These are phyloP conservation scores for Fusarium virguliforme DNA, from an alignment of 2,329 filamentous ascomycete genomes.

Conservation along the genomic window DNA sequence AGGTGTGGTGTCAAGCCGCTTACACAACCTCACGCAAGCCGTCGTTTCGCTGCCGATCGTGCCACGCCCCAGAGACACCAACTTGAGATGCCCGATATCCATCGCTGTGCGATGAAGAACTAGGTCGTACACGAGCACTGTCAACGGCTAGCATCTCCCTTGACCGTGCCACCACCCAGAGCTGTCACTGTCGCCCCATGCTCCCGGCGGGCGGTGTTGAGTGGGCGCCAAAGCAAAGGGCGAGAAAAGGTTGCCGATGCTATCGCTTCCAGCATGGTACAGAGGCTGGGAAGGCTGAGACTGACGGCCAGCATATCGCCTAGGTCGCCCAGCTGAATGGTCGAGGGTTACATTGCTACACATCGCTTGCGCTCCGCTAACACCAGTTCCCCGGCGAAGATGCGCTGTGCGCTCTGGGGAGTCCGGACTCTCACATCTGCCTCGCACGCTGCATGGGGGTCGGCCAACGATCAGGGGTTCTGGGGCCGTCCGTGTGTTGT, in stretches of 20 bases:
- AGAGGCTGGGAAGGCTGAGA: constrained; percentile 25
- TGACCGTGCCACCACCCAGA: constrained; percentile 32
- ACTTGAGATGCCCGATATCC: constrained; percentile 37
- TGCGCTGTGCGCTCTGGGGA: constrained; percentile 18
- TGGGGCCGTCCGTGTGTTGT: constrained; percentile 22
- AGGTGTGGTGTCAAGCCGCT: constrained; percentile 42
- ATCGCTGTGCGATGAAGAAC: constrained; percentile 16
- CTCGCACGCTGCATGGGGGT: constrained; percentile 22
- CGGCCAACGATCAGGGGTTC: constrained; percentile 25
- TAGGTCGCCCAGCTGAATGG: constrained; percentile 32
- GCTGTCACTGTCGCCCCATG: constrained; percentile 32
- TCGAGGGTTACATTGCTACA: constrained; percentile 35
- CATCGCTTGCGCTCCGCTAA: constrained; percentile 27
- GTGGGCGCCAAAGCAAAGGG: constrained; percentile 8
- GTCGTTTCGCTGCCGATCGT: constrained; percentile 42
- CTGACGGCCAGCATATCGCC: constrained; percentile 14
- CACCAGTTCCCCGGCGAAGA: constrained; percentile 24
- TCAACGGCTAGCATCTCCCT: constrained; percentile 30
- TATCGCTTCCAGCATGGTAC: constrained; percentile 24
- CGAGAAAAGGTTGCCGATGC: constrained; percentile 14
- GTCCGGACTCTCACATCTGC: constrained; percentile 29
- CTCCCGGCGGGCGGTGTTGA: constrained; percentile 5
- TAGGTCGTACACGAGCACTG: constrained; percentile 35
- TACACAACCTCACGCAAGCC: constrained; percentile 45
- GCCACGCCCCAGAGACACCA: constrained; percentile 36